Conservation (phyloP, 176 grass and related monocot genomes). For the Musa troglodytarum region DNA sequence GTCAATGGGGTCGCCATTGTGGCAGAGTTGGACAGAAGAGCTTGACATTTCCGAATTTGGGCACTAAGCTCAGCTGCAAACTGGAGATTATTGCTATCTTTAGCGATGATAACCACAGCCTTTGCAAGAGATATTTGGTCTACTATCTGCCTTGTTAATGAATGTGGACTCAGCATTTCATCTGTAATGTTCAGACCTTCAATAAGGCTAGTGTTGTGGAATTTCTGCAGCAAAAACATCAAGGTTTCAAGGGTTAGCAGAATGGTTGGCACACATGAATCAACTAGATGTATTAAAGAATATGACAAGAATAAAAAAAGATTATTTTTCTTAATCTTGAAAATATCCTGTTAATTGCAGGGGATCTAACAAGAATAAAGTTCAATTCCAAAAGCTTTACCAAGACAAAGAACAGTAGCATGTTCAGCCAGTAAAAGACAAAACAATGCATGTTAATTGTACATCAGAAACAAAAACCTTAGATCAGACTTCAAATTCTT, state of each 20-base stretch:
- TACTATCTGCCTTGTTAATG: constrained; percentile 60
- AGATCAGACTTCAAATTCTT: neutral
- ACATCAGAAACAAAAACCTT: neutral
- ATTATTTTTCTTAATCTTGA: too few species aligned
- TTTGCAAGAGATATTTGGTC: constrained; percentile 91
- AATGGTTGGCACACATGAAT: neutral
- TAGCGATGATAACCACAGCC: constrained; percentile 46
- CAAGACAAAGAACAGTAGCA: too few species aligned
- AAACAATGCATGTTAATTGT: neutral
- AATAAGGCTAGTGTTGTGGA: constrained; percentile 39
- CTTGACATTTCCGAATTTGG: constrained; percentile 47
- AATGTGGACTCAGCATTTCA: constrained; percentile 67
- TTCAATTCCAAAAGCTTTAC: too few species aligned
- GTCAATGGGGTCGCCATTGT: constrained; percentile 23
- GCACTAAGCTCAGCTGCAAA: constrained; percentile 59
- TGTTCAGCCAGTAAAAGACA: neutral
- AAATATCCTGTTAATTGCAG: too few species aligned
- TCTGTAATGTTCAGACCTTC: constrained; percentile 67
- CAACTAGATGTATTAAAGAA: neutral
- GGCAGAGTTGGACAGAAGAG: constrained; percentile 43
- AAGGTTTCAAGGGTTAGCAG: neutral
- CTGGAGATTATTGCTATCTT: constrained; percentile 72
- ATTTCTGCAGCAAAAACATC: constrained; percentile 36
- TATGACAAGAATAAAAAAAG: neutral
- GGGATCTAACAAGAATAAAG: too few species aligned